Evolutionary conservation across 106 monocot species (phyloP), one percentile per base, ranked within the genome.

Genomic region (Allium sativum): DNA sequence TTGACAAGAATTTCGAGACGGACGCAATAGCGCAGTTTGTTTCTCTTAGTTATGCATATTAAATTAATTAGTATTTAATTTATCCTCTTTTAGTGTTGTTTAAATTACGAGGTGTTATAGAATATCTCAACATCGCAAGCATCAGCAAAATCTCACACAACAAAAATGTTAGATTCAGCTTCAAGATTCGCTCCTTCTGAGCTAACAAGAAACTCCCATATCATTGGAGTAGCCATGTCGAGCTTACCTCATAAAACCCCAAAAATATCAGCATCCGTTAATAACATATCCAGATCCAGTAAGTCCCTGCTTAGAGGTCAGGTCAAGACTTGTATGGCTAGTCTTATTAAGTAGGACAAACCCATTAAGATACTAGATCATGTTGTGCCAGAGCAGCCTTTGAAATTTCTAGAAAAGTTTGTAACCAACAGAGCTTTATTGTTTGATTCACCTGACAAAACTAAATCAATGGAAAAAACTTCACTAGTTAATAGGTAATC

Each of bases 121-220:
- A n/a, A n/a, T 56, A 40, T 63, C 59, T 74, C 85, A 11, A 66
- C 73, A 51, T 76, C 92, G 10, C 58, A 65, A 82, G 76, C 62
- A 58, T 7, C 31, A 63, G 31, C 31, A 2, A 31, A 31, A 31
- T 31, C 31, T 31, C 31, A 52, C 40, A n/a, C 76, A 42, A 65
- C 17, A 45, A 77, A 75, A 77, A 80, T 73, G 65, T 64, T 67
- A 67, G 73, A 42, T 42, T 40, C 47, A 13, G 0, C 47, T 20
- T 65, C 78, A 44, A 67, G 69, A 48, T 12, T 77, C 12, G 78
- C 65, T 4, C 80, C 92, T 9, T 54, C 81, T 42, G 92, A 92
- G 78, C 88, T 99, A 70, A 88, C 98, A 18, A 91, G 92, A 53
- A 84, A 91, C 71, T 99, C 98, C 5, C 98, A 88, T 2, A 83